These are phyloP conservation scores for Hordeum pubiflorum DNA, from an alignment of 202 grass and related monocot genomes.

Conservation along the genomic window DNA sequence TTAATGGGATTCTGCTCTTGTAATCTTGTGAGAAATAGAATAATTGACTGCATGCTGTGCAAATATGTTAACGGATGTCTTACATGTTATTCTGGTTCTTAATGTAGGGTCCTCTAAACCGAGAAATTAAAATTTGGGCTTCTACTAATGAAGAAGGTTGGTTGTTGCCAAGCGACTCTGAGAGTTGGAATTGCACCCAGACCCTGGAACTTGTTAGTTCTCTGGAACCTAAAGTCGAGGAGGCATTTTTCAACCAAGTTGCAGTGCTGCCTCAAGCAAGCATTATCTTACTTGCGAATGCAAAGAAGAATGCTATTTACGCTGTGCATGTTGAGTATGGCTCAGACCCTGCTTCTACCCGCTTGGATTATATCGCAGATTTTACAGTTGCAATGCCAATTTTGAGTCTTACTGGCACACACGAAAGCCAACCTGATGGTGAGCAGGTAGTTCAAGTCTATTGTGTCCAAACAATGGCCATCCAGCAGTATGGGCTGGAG, in stretches of 20 bases:
- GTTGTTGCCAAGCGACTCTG: conserved; percentile 75
- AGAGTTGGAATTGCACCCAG: conserved; percentile 88
- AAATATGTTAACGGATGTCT: not conserved
- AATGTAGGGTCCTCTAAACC: conserved; percentile 78
- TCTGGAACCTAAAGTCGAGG: conserved; percentile 50
- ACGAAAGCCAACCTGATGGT: conserved; percentile 56
- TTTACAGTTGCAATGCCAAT: conserved; percentile 98
- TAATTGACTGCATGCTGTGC: conserved; percentile 9
- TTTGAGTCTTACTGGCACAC: conserved; percentile 86
- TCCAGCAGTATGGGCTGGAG: conserved; percentile 93
- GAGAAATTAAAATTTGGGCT: conserved; percentile 93
- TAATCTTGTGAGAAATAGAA: not conserved
- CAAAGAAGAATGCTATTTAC: conserved; percentile 97
- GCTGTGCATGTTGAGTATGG: conserved; percentile 95
- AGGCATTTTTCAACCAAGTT: conserved; percentile 99
- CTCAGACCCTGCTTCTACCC: conserved; percentile 57
- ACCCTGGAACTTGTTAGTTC: conserved; percentile 89
- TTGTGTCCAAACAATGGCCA: conserved; percentile 98
- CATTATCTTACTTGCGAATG: conserved; percentile 97
- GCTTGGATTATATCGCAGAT: conserved; percentile 94
- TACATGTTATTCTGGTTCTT: conserved; percentile 22
- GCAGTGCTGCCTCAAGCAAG: conserved; percentile 74
- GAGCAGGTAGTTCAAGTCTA: conserved; percentile 93
- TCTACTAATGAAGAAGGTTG: conserved; percentile 77
- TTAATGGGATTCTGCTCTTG: not conserved